Evolutionary conservation across 345 rosid genomes (phyloP), one percentile per base, ranked within the genome.

Genomic region (Clausena lansium): DNA sequence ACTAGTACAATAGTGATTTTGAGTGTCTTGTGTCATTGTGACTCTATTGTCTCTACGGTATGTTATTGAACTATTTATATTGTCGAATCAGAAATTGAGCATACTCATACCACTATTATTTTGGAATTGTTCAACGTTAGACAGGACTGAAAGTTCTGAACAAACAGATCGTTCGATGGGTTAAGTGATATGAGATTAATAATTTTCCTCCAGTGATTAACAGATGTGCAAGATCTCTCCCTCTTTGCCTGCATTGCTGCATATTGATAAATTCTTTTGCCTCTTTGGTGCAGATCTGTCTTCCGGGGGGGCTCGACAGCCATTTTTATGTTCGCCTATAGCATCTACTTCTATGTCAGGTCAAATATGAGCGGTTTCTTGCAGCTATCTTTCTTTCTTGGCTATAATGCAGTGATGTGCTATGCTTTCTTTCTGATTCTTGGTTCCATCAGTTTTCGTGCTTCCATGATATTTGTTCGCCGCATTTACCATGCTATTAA

Each of bases 391-490:
- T 83, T 88, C 80, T 91, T 90, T 84, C 7, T 93, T 24, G 93
- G 97, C 78, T 91, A 91, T 67, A 89, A 83, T 58, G 91, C 89
- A 55, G 85, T 88, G 85, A 64, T 93, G 67, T 90, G 97, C 87
- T 91, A 91, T 14, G 90, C 89, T 24, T 71, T 93, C 76, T 95
- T 91, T 86, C 80, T 95, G 80, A 88, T 95, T 75, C 88, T 95
- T n/a, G 89, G 90, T 35, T 74, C 90, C 45, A 63, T 92, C 36
- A 83, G 97, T 80, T 93, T 92, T 59, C 77, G 78, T 63, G 84
- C 91, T 74, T 91, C 98, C 70, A 87, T 89, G 81, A 55, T 79
- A 67, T 93, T 89, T 60, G 89, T 92, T 78, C 85, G 88, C 55
- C 85, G 75, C 72, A 88, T 91, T 25, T 89, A 91, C 74, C 84